These are phyloP conservation scores for Fomitiporia mediterranea DNA, from an alignment of 1,284 basidiomycete species.

Conservation along the genomic window DNA sequence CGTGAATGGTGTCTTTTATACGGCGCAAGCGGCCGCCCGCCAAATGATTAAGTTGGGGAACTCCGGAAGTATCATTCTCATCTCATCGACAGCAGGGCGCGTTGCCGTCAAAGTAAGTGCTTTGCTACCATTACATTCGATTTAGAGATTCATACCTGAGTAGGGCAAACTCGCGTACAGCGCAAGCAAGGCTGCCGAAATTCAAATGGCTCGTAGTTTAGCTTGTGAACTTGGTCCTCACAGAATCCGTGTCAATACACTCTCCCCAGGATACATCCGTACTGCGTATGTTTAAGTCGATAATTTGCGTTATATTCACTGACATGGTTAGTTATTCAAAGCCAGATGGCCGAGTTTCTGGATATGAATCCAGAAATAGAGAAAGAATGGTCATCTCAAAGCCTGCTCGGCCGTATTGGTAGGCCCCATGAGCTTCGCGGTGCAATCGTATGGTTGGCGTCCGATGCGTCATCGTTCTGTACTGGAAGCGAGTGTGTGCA, in stretches of 20 bases:
- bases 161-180: slow-evolving; percentile 65
- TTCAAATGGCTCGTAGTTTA: slow-evolving; percentile 81
- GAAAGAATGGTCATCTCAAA: slow-evolving; percentile 67
- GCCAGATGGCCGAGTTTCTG: slow-evolving; percentile 60
- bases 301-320: background rate
- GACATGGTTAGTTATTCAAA: slow-evolving; percentile 13
- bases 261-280: slow-evolving; percentile 73
- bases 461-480: slow-evolving; percentile 71
- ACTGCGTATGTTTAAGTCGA: slow-evolving; percentile 61
- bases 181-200: slow-evolving; percentile 74
- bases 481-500: slow-evolving; percentile 72
- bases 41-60: slow-evolving; percentile 68
- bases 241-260: slow-evolving; percentile 70
- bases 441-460: slow-evolving; percentile 72
- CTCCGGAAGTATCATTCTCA: slow-evolving; percentile 74
- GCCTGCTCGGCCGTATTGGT: slow-evolving; percentile 73
- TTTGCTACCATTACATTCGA: too few species aligned
- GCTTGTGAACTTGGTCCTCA: slow-evolving; percentile 75
- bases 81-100: slow-evolving; percentile 71
- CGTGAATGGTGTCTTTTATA: slow-evolving; percentile 70
- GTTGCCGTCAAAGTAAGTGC: slow-evolving; percentile 54
- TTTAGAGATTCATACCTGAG: background rate
- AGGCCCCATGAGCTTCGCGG: slow-evolving; percentile 74
- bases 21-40: slow-evolving; percentile 73
- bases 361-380: slow-evolving; percentile 64